Evolutionary conservation across 306 rosid species (phyloP), one percentile per base, ranked within the genome.

Genomic region (Aeschynomene evenia): DNA sequence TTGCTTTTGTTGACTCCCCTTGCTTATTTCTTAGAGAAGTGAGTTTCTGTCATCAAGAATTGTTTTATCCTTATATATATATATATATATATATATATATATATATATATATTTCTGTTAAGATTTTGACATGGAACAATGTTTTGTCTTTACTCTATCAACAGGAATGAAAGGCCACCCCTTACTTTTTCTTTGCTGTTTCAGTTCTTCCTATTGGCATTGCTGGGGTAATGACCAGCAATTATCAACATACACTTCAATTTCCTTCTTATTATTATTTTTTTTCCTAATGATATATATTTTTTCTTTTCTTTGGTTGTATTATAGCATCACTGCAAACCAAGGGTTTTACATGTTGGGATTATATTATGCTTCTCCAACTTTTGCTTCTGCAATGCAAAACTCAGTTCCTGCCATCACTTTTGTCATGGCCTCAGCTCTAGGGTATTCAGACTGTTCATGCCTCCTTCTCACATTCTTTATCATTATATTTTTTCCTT

Each of bases 361-460:
- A 23, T 37, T 88, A 46, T 84, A 86, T 57, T 82, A 84, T 81
- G 86, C 88, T 76, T 82, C 88, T 73, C 95, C 91, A 48, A 86
- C 89, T 31, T 88, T 88, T 76, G 89, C 95, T 80, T 88, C 88
- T 76, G 95, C 95, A 42, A 84, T 84, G 87, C 91, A 88, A 77
- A 88, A 86, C 64, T 88, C 86, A 23, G 95, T 88, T 61, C 89
- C 86, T 28, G 91, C 91, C 0, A 86, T 88, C 54, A 86, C 95
- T 23, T 88, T 88, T 61, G 50, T 88, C 13, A 64, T 88, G 85
- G 91, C 91, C 59, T 78, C 84, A 51, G 83, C 82, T 80, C 43
- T 86, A 74, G 66, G 89, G 91, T 80, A 75, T 77, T 39, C 11
- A 28, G 5, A 28, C 45, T 9, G 3, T 39, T 48, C 53, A 58